Conservation (phyloP, 495 filamentous ascomycete genomes). For the Aspergillus wentii region DNA sequence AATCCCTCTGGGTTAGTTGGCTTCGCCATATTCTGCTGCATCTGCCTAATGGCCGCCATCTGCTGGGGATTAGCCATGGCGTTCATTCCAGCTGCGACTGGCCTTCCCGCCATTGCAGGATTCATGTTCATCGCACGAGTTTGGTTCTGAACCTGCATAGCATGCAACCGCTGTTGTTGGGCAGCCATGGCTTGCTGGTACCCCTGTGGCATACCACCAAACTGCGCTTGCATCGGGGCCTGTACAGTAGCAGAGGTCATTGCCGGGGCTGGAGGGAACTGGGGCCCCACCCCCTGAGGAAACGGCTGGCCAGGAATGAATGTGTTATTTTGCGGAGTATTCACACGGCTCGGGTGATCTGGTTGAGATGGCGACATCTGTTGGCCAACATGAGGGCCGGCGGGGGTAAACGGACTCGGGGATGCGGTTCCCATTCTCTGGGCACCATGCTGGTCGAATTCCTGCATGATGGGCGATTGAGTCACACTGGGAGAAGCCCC, state of each 20-base stretch:
- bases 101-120: constrained; percentile 36
- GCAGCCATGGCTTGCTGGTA: constrained; percentile 46
- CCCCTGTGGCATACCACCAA: constrained; percentile 42
- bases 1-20: constrained; percentile 63
- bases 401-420: constrained; percentile 85
- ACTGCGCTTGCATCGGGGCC: constrained; percentile 34
- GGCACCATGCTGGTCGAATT: constrained; percentile 59
- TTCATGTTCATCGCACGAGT: constrained; percentile 64
- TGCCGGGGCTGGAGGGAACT: constrained; percentile 43
- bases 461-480: constrained; percentile 85
- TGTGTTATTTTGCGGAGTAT: constrained; percentile 68
- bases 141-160: constrained; percentile 55
- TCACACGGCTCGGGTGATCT: constrained; percentile 67
- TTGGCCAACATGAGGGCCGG: constrained; percentile 64
- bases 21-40: constrained; percentile 63
- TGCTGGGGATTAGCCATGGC: constrained; percentile 42
- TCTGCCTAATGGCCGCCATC: constrained; percentile 43
- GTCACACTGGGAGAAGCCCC: constrained; percentile 76
- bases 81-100: constrained; percentile 35
- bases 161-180: constrained; percentile 47
- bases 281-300: constrained; percentile 53
- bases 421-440: constrained; percentile 86
- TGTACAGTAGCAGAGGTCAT: constrained; percentile 32
- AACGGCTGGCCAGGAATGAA: constrained; percentile 57
- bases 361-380: constrained; percentile 76